Conservation (phyloP, 176 grass and related monocot genomes). For the Zoysia pacifica region DNA sequence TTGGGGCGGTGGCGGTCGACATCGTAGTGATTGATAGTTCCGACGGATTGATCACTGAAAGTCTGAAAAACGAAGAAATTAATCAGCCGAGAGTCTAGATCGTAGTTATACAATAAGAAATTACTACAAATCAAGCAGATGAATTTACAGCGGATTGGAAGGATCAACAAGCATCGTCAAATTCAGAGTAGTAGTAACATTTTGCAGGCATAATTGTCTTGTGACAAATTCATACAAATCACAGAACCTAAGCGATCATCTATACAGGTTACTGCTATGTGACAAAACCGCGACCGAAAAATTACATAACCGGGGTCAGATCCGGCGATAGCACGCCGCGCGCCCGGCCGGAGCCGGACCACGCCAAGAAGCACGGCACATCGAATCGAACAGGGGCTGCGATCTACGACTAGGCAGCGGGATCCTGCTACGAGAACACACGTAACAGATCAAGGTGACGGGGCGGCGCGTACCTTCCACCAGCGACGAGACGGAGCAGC, state of each 20-base stretch:
- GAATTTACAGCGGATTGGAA: not conserved
- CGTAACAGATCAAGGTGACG: not conserved
- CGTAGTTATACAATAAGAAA: not conserved
- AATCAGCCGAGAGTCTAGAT: not conserved
- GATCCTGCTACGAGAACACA: not conserved
- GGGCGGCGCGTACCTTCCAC: slow-evolving; percentile 35
- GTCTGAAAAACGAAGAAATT: not conserved
- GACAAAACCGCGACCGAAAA: not conserved
- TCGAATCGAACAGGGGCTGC: not conserved
- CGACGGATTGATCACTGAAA: slow-evolving; percentile 8
- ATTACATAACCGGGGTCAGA: slow-evolving; percentile 1
- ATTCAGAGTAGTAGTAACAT: not conserved
- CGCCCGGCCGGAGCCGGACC: not conserved
- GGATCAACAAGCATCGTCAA: slow-evolving; percentile 1
- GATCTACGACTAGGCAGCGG: slow-evolving; percentile 15
- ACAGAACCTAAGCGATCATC: not conserved
- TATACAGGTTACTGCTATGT: not conserved
- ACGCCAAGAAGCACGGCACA: not conserved
- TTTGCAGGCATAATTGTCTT: too few relatives aligned
- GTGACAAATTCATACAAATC: not conserved
- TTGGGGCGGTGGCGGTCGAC: slow-evolving; percentile 42
- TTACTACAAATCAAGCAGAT: not conserved
- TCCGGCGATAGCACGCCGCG: slow-evolving; percentile 16
- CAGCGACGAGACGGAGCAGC: slow-evolving; percentile 18
- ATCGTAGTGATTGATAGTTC: slow-evolving; percentile 15